A percentile compares a stretch with the other conserved stretches of the same genome.
phyloP scores from a whole-genome alignment of 495 filamentous ascomycete genomes.

The Entonaema liquescens region DNA sequence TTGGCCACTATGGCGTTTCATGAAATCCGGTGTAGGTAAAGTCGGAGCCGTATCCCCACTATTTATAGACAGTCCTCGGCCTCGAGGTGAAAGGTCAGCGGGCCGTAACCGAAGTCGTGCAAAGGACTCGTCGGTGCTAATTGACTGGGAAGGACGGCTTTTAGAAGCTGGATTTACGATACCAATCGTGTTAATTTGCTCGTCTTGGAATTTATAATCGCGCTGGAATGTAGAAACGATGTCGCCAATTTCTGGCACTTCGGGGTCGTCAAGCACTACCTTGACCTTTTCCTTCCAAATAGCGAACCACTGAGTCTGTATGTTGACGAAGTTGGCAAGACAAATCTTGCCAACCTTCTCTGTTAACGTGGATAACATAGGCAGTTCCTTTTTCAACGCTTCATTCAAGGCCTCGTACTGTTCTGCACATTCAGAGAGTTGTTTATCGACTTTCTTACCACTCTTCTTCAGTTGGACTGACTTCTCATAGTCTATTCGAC shows the following conservation, averaged over 20 bases:
- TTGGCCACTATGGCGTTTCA: conserved; percentile 64
- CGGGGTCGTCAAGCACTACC: conserved; percentile 70
- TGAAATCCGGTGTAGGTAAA: conserved; percentile 65
- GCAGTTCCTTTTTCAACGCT: conserved; percentile 89
- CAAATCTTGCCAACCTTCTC: conserved; percentile 81
- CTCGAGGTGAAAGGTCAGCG: conserved; percentile 50
- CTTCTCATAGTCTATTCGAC: conserved; percentile 85
- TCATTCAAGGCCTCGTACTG: conserved; percentile 91
- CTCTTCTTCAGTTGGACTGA: conserved; percentile 67
- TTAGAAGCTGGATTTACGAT: conserved; percentile 58
- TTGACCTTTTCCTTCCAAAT: conserved; percentile 83
- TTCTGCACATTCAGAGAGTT: conserved; percentile 80
- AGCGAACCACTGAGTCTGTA: conserved; percentile 81
- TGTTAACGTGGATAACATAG: conserved; percentile 81
- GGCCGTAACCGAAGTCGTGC: conserved; percentile 53
- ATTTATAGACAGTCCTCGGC: conserved; percentile 67
- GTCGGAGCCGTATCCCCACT: conserved; percentile 71
- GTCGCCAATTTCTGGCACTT: conserved; percentile 70
- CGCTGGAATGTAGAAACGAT: conserved; percentile 75
- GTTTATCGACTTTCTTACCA: conserved; percentile 80
- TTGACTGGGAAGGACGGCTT: conserved; percentile 56
- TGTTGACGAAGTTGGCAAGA: conserved; percentile 79
- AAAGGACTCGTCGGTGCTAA: conserved; percentile 53
- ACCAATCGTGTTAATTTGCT: conserved; percentile 57
- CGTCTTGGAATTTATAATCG: conserved; percentile 72